phyloP scores from a whole-genome alignment of 2,329 filamentous ascomycete genomes.

The Arthrobotrys pseudoclavata region DNA sequence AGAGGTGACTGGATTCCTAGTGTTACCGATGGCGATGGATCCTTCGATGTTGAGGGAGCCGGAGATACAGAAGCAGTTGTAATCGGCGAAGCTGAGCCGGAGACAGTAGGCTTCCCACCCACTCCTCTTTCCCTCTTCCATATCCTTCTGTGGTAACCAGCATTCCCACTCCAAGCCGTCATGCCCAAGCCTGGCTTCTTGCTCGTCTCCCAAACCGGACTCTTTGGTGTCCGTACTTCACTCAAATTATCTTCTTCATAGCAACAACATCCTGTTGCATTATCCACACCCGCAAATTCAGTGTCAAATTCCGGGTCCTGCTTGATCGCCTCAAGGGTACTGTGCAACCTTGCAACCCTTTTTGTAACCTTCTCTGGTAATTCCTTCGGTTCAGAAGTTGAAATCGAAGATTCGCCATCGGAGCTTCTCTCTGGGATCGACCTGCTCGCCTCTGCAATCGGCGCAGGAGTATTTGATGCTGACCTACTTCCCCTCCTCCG shows the following conservation, averaged over 20 bases:
- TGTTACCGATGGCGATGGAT: not conserved
- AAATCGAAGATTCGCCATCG: not conserved
- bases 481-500: conserved; percentile 38
- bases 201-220: conserved; percentile 4
- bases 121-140: conserved; percentile 58
- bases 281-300: conserved; percentile 33
- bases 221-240: not conserved
- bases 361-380: conserved; percentile 4
- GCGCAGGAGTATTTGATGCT: not conserved
- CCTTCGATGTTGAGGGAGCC: conserved; percentile 14
- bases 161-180: conserved; percentile 34
- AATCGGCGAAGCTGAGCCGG: not conserved
- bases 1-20: not conserved
- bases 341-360: conserved; percentile 13
- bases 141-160: conserved; percentile 46
- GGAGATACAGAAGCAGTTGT: conserved; percentile 3
- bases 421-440: not conserved
- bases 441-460: not conserved
- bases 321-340: conserved; percentile 40
- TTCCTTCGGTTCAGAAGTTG: not conserved
- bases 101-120: conserved; percentile 25
- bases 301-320: conserved; percentile 43
- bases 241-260: conserved; percentile 38
- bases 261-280: conserved; percentile 44
- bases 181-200: conserved; percentile 20